A percentile compares a stretch with the other conserved stretches of the same genome.
Conservation (phyloP, 306 rosid genomes). For the Vigna radiata region DNA sequence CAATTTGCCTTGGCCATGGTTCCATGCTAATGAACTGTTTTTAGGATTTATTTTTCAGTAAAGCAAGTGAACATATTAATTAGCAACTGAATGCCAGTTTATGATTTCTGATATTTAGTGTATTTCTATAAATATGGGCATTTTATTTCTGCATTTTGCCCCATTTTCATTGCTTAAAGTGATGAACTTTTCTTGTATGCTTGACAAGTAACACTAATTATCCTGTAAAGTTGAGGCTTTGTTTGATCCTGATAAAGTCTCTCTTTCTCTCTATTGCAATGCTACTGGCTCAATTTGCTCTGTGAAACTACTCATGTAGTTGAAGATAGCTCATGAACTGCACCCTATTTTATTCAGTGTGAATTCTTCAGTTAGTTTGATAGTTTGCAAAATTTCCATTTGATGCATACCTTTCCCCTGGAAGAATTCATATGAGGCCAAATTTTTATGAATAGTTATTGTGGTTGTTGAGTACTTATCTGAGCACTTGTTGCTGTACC, state of each 20-base stretch:
- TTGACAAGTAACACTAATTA: constrained; percentile 33
- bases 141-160: constrained; percentile 43
- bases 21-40: constrained; percentile 74
- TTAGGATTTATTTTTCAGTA: constrained; percentile 66
- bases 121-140: constrained; percentile 44
- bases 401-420: neutral
- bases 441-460: neutral
- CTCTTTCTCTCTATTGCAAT: constrained; percentile 1
- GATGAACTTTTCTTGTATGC: constrained; percentile 43
- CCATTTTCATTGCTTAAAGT: constrained; percentile 25
- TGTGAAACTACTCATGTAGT: constrained; percentile 24
- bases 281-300: neutral
- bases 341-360: neutral
- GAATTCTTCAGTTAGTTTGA: neutral
- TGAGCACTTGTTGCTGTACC: neutral
- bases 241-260: constrained; percentile 30
- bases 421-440: neutral
- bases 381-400: neutral
- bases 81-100: constrained; percentile 65
- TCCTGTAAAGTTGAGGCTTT: constrained; percentile 24
- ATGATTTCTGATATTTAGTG: constrained; percentile 50
- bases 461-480: neutral
- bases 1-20: constrained; percentile 48
- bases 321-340: constrained; percentile 9
- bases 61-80: constrained; percentile 59